Base-by-base conservation (phyloP, 768 basidiomycete species). In the Kwoniella heveanensis region DNA sequence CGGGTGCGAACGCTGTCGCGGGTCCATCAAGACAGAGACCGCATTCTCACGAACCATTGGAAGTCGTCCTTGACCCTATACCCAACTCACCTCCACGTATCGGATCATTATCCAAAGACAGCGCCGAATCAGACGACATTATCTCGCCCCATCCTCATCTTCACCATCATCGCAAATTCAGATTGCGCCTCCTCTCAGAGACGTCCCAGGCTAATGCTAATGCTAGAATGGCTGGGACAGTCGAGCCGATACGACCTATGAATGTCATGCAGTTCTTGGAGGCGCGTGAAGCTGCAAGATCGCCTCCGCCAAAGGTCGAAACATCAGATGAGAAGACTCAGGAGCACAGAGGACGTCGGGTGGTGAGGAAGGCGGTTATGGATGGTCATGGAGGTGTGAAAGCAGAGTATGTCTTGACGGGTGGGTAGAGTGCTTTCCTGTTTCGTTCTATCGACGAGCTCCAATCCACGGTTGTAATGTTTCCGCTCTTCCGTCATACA, bases 391-490 rank as follows among this genome's bases (percentile, higher is more conserved):
- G 67, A 12, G 57, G 71, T 9, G 81, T 80, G 30, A 79, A 77
- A 54, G 82, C 82, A 25, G 81, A 81, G 54, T 83, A 83, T 62
- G 77, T 81, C 21, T 62, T 83, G 1, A 73, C 67, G 17, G 82
- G 82, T 81, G 29, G 65, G 79, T 32, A 13, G 32, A 5, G 32
- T 32, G n/a, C n/a, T n/a, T n/a, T n/a, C n/a, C n/a, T n/a, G n/a
- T n/a, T n/a, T n/a, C n/a, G n/a, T 32, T 32, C 32, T 32, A 6
- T 32, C 32, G 13, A 13, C 5, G 5, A 5, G 32, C 32, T 32
- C 32, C 32, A 5, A 32, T 32, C n/a, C n/a, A n/a, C n/a, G n/a
- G n/a, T n/a, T n/a, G n/a, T n/a, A n/a, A n/a, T n/a, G n/a, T n/a
- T n/a, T n/a, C n/a, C n/a, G n/a, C n/a, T n/a, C n/a, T n/a, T n/a